Conservation (phyloP, 352 stramenopile genomes). For the Plasmopara halstedii region DNA sequence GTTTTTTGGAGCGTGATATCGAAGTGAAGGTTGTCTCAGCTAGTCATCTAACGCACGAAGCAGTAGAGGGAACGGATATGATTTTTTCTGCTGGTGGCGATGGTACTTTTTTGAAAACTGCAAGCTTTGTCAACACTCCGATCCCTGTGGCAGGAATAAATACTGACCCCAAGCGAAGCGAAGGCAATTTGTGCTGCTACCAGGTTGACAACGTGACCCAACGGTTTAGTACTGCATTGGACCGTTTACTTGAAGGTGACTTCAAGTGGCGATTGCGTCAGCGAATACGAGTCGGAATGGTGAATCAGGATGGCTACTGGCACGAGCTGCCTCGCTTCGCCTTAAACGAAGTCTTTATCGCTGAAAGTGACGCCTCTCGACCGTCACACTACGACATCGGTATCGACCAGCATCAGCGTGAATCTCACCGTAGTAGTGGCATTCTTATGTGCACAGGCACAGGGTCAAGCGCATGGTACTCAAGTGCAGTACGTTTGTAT, state of each 20-base stretch:
- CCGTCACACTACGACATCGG: slow-evolving; percentile 86
- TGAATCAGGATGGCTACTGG: slow-evolving; percentile 85
- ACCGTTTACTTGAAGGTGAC: slow-evolving; percentile 60
- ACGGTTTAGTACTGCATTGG: slow-evolving; percentile 61
- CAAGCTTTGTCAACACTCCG: slow-evolving; percentile 79
- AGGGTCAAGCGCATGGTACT: slow-evolving; percentile 84
- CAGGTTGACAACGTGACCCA: slow-evolving; percentile 70
- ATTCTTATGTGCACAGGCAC: slow-evolving; percentile 86
- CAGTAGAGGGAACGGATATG: slow-evolving; percentile 73
- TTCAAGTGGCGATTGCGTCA: slow-evolving; percentile 77
- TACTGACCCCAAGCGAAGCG: slow-evolving; percentile 75
- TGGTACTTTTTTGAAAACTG: slow-evolving; percentile 82
- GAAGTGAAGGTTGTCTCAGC: slow-evolving; percentile 66
- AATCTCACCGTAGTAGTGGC: slow-evolving; percentile 82
- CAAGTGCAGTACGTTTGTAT: slow-evolving; percentile 57
- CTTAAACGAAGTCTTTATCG: slow-evolving; percentile 87
- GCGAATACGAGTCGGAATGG: slow-evolving; percentile 81
- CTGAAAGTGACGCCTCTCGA: slow-evolving; percentile 75
- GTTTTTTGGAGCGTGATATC: slow-evolving; percentile 63
- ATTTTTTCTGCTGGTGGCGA: slow-evolving; percentile 82
- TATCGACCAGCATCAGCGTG: slow-evolving; percentile 81
- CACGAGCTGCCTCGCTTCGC: slow-evolving; percentile 80
- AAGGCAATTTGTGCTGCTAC: slow-evolving; percentile 86
- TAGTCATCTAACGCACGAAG: slow-evolving; percentile 73
- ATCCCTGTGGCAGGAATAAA: slow-evolving; percentile 82